phyloP scores from a whole-genome alignment of 2,329 filamentous ascomycete species.

The Xylaria polymorpha region DNA sequence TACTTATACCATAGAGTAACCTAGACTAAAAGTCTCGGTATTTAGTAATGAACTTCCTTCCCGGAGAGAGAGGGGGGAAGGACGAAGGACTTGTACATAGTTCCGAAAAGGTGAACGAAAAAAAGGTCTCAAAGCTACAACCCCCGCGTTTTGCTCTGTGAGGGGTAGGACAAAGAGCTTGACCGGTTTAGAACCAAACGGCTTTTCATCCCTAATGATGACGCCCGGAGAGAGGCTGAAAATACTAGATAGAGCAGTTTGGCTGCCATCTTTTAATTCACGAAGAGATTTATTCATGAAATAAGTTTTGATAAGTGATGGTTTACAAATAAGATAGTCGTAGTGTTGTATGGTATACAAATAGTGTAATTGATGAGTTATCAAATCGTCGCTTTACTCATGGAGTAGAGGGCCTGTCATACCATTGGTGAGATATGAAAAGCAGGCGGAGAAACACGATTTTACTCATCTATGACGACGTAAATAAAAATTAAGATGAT shows the following conservation, averaged over 20 bases:
- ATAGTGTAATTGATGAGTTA: too few species aligned
- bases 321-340: too few species aligned
- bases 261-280: background rate
- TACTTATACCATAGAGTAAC: constrained; percentile 28
- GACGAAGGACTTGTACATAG: constrained; percentile 25
- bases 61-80: background rate
- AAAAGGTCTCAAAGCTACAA: background rate
- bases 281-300: background rate
- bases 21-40: constrained; percentile 21
- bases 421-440: background rate
- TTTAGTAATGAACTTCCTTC: constrained; percentile 24
- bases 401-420: background rate
- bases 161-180: background rate
- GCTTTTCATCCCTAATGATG: background rate
- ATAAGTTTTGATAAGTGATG: background rate
- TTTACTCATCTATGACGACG: background rate
- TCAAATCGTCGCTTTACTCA: too few species aligned
- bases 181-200: background rate
- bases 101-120: constrained; percentile 1
- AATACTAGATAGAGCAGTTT: background rate
- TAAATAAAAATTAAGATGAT: constrained; percentile 1
- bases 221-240: background rate
- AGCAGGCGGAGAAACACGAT: background rate
- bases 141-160: background rate
- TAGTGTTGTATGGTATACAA: too few species aligned